Evolutionary conservation across 768 basidiomycete species (phyloP), one percentile per base, ranked within the genome.

Genomic region (Filobasidium floriforme): DNA sequence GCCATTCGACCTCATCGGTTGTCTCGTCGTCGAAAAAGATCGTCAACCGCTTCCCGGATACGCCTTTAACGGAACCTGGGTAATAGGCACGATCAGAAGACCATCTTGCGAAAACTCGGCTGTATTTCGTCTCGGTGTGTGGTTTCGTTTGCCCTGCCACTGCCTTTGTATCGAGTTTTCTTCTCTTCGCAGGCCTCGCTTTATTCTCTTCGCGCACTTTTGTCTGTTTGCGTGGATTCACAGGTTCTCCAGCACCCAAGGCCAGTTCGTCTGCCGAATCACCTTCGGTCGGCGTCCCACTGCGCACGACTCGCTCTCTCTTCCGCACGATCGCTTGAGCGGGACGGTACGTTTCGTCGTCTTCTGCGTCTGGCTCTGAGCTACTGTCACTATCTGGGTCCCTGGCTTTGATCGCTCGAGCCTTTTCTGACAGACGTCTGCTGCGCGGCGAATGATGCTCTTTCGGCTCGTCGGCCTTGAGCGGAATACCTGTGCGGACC

Each of bases 31-130:
- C 54, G 26, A 24, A 57, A 26, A 26, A 57, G 22, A 57, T 28
- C 18, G 24, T 57, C 19, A 57, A 15, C 54, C 54, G 54, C 26
- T 57, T 57, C 29, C 22, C 54, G 15, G 19, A 19, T 24, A 24
- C 15, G 26, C 22, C 54, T 28, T 24, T 57, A n/a, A 57, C 24
- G 1, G 54, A 19, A 15, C 54, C 54, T 3, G 54, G 15, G 24
- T 57, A 57, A 24, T 57, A 57, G 15, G 54, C 54, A 26, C 54
- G 54, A 28, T 57, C 54, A 26, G 22, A 28, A 14, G 54, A 15
- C 54, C 54, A 57, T 57, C 54, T 15, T 24, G 54, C 54, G 24
- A 57, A 57, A 6, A 57, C 54, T 15, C 54, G 54, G 24, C 54
- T 57, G n/a, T 18, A 19, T 12, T 12, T 51, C 46, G 46, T 51